Evolutionary conservation across 2,329 filamentous ascomycete species (phyloP), one percentile per base, ranked within the genome.

Genomic region (Phyllosticta citribraziliensis): DNA sequence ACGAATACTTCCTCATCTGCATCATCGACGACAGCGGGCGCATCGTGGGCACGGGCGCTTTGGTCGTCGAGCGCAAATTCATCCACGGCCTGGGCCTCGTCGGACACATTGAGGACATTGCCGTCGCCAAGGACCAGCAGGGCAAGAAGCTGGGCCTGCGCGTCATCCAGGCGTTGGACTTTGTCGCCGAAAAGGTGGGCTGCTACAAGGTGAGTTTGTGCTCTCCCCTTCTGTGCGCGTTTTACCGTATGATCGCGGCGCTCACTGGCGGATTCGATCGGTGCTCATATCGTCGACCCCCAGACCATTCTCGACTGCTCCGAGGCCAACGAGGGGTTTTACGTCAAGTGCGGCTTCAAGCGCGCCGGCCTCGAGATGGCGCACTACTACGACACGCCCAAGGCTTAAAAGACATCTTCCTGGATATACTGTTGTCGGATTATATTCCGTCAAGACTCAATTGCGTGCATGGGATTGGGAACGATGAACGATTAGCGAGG

Each of bases 51-150:
- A 96, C 91, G 0, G 94, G 94, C 1, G 88, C 88, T 40, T 77
- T 97, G 75, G 84, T 97, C 66, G 90, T 96, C 56, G 94, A 99
- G 84, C 84, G 88, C 76, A 97, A 97, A 78, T 94, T 94, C 73
- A 92, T 94, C 68, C 89, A 93, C 74, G 84, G 84, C 67, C 82
- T 94, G 53, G 89, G 89, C 57, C 78, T 87, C 22, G 93, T 97
- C 25, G 94, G 93, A 12, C 94, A 97, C 76, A 97, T 97, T 75
- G 94, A 97, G 75, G 94, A 99, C 73, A 97, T 99, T 73, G 92
- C 93, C 19, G 92, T 99, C 47, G 86, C 89, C 66, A 91, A 92
- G 77, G 89, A 95, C 69, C 91, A 97, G 78, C 94, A 97, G 76
- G 94, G 94, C 67, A 97, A 97, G 84, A 97, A 96, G 78, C 81